Conservation (phyloP, 2,329 filamentous ascomycete species). For the Metarhizium brunneum region DNA sequence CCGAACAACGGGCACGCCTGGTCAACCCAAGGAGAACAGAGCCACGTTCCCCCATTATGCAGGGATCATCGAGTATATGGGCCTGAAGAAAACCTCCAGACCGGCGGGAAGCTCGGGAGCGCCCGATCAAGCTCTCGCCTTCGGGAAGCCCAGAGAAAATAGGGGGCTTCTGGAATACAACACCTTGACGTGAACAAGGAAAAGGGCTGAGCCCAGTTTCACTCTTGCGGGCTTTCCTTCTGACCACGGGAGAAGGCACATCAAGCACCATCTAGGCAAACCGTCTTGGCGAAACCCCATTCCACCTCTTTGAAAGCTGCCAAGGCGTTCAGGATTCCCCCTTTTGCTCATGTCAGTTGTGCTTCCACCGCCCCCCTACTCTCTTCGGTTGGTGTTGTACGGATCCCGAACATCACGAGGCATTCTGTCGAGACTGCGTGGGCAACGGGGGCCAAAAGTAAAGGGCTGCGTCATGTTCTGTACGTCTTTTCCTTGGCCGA, state of each 20-base stretch:
- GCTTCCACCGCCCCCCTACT: not conserved
- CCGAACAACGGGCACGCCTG: no score
- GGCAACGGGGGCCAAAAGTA: not conserved
- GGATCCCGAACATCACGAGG: not conserved
- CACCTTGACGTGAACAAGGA: not conserved
- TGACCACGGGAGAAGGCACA: not conserved
- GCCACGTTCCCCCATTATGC: no score
- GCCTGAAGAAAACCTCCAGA: no score
- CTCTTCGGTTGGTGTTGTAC: not conserved
- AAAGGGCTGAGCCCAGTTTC: not conserved
- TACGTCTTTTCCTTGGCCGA: no score
- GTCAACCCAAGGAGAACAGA: no score
- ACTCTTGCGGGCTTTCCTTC: not conserved
- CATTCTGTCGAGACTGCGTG: not conserved
- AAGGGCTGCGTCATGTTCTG: not conserved
- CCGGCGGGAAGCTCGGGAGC: not conserved
- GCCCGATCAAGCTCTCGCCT: not conserved
- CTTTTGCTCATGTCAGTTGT: not conserved
- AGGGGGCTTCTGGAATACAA: no score
- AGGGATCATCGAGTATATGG: no score
- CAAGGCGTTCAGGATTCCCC: not conserved
- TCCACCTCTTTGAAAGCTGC: not conserved
- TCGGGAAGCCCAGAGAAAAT: no score
- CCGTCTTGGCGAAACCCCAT: no score
- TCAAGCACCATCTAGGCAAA: not conserved